Evolutionary conservation across 768 basidiomycete genomes (phyloP), one percentile per base, ranked within the genome.

Genomic region (Leccinum subgranulosum): DNA sequence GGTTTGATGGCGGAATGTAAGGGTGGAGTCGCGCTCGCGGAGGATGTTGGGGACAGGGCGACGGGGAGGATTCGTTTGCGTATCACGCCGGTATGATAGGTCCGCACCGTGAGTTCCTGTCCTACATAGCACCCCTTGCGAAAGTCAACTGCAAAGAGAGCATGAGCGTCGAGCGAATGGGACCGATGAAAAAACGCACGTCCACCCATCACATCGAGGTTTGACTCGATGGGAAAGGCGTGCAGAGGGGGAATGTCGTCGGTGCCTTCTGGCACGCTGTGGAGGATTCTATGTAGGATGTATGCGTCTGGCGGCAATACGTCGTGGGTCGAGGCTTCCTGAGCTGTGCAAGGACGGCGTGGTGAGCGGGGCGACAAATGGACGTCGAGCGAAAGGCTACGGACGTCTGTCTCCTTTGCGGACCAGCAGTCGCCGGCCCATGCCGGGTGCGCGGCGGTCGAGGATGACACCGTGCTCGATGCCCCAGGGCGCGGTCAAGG

Each of bases 41-140:
- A 58, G 66, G 49, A 71, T 62, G 48, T 76, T 43, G n/a, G 41
- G 60, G 59, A 94, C 51, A 72, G 74, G 3, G 76, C 62, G n/a
- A 98, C 82, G 2, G 94, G 94, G 11, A 94, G 74, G 31, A 95
- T 90, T 12, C 97, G 85, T 72, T 98, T 98, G 60, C 97, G 81
- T 45, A 97, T 77, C 27, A 88, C 80, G 11, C 97, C 97, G 6
- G 90, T 98, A 70, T 98, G 94, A 72, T 96, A 96, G 36, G 96
- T 98, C 52, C 97, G 84, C 6, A 97, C 95, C 0, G 95, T 98
- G 41, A 98, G 79, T 66, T 98, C 97, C 77, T 99, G 97, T 9
- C 97, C 97, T 6, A 98, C 88, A 68, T 98, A 98, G 69, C 97
- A 99, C 3, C 97, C 97, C 75, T 99, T 99, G 56, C 92, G 79